Evolutionary conservation across 2,329 filamentous ascomycete genomes (phyloP), one percentile per base, ranked within the genome.

Genomic region (Tolypocladium endophyticum): DNA sequence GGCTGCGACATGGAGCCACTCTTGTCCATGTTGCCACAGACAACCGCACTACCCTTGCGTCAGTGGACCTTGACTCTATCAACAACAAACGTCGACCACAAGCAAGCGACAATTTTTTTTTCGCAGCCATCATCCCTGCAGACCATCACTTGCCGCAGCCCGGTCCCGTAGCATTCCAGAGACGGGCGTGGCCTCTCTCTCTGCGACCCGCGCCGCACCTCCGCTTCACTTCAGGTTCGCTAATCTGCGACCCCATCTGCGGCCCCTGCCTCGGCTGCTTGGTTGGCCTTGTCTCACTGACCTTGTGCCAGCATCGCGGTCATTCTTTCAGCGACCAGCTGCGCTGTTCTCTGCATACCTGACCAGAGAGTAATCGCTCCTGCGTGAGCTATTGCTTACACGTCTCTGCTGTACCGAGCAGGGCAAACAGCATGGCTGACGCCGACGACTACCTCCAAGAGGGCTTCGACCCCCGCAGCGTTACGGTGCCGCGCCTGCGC

Each of bases 401-500:
- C 12, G 11, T 20, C 11, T 35, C 50, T 23, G 20, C 50, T 36
- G 8, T 35, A 53, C 23, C 35, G 28, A 55, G 2, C 25, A 23
- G 30, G 38, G 25, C 52, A 35, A 18, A 57, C 62, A 60, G 54
- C 65, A 87, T 87, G 84, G 81, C 82, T 35, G 85, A 87, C 68
- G 77, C 84, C 64, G 89, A 92, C 66, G 89, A 91, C 65, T 99
- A 97, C 72, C 86, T 97, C 38, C 86, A 92, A 70, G 83, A 90
- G 59, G 90, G 84, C 67, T 97, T 97, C 72, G 91, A 99, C 72
- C 86, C 94, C 25, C 81, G 82, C 70, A 85, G 83, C 64, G 83
- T 97, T 64, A 97, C 92, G 1, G 86, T 97, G 56, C 92, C 94
- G 35, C 88, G 89, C 54, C 80, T 99, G 67, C 90, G 94, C 68